Conservation (phyloP, 2,329 filamentous ascomycete genomes). For the Xenoacremonium recifei region DNA sequence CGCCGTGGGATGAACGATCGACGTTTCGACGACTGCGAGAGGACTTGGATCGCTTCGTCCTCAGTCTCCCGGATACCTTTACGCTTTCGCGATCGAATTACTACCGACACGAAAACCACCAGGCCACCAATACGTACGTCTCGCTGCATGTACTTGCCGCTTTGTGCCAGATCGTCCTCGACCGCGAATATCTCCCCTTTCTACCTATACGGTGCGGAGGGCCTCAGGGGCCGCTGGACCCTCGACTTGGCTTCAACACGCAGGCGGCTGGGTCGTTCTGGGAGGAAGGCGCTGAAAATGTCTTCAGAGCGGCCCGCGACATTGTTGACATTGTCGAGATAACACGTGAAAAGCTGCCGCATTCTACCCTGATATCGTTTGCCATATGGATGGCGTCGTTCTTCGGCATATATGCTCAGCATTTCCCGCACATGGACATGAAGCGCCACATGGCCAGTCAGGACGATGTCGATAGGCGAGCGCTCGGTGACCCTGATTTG, state of each 20-base stretch:
- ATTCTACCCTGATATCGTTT: conserved; percentile 67
- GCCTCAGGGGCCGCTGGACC: conserved; percentile 57
- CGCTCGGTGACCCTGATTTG: conserved; percentile 3
- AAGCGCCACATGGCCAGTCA: conserved; percentile 25
- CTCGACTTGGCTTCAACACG: conserved; percentile 4
- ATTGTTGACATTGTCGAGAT: conserved; percentile 65
- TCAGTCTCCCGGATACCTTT: conserved; percentile 52
- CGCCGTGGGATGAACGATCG: conserved; percentile 60
- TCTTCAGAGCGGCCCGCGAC: conserved; percentile 61
- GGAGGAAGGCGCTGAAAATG: conserved; percentile 58
- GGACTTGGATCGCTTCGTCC: conserved; percentile 41
- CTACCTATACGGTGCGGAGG: conserved; percentile 37
- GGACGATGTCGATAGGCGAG: conserved; percentile 1
- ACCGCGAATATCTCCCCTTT: conserved; percentile 26
- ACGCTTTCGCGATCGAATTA: conserved; percentile 61
- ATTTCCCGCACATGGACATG: conserved; percentile 68
- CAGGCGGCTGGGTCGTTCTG: conserved; percentile 49
- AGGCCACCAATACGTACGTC: conserved; percentile 63
- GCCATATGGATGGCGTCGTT: conserved; percentile 67
- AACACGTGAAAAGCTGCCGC: conserved; percentile 60
- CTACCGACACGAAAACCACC: conserved; percentile 62
- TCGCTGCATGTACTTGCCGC: conserved; percentile 65
- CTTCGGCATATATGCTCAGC: conserved; percentile 62
- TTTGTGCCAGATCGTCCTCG: conserved; percentile 60
- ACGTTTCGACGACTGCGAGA: conserved; percentile 53